phyloP scores from a whole-genome alignment of 2,329 filamentous ascomycete genomes.

The Calonectria multiphialidica region DNA sequence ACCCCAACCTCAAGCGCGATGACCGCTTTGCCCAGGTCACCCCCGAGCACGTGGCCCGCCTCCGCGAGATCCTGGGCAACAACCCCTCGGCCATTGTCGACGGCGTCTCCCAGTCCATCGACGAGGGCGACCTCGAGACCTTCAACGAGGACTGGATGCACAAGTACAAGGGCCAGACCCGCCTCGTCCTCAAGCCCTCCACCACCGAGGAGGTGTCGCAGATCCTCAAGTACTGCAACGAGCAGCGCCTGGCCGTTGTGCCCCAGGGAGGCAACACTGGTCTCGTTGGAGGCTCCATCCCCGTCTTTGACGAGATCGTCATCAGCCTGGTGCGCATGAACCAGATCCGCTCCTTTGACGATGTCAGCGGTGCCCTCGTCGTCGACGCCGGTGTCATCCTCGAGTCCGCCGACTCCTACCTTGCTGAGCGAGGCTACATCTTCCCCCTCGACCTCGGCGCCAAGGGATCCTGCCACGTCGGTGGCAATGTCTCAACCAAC shows the following conservation, averaged over 20 bases:
- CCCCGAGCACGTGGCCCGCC: conserved; percentile 83
- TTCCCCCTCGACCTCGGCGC: conserved; percentile 98
- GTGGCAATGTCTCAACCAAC: conserved; percentile 96
- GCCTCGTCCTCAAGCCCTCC: conserved; percentile 87
- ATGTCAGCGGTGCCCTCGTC: conserved; percentile 90
- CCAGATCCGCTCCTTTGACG: conserved; percentile 89
- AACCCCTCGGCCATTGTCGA: conserved; percentile 83
- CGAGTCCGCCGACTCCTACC: conserved; percentile 87
- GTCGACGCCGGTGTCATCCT: conserved; percentile 93
- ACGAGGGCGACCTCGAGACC: conserved; percentile 84
- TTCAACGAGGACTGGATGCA: conserved; percentile 99
- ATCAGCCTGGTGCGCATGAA: conserved; percentile 94
- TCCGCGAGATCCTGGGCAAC: conserved; percentile 83
- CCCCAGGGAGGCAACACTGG: conserved; percentile 98
- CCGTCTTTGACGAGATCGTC: conserved; percentile 98
- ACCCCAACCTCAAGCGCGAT: conserved; percentile 86
- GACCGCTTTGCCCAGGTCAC: conserved; percentile 80
- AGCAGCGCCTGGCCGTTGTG: conserved; percentile 90
- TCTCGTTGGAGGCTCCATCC: conserved; percentile 93
- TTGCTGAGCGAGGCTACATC: conserved; percentile 86
- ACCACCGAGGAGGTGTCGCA: conserved; percentile 90
- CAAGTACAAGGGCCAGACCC: conserved; percentile 93
- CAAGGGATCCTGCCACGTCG: conserved; percentile 96
- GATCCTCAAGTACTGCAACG: conserved; percentile 95
- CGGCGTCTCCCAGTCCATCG: conserved; percentile 75